Evolutionary conservation across 495 filamentous ascomycete genomes (phyloP).

Genomic region (Neurospora tetraspora): DNA sequence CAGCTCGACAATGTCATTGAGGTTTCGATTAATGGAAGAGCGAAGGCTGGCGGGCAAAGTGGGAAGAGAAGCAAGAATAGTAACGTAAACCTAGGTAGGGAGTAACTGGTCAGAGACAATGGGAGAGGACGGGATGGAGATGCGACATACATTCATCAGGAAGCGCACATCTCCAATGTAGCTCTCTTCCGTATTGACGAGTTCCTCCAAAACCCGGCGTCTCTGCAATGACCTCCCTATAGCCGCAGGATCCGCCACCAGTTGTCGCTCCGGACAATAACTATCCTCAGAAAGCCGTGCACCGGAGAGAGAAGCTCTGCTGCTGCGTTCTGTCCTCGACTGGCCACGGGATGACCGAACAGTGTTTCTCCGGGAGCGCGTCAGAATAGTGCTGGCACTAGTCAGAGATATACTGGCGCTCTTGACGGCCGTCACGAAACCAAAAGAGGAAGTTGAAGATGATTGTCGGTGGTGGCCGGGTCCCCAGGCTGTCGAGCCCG

Average conservation of each 20-base stretch:
- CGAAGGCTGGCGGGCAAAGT: conserved; percentile 44
- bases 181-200: conserved; percentile 75
- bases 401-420: conserved; percentile 65
- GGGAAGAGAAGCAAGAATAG: conserved; percentile 51
- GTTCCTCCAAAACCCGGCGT: conserved; percentile 68
- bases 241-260: conserved; percentile 58
- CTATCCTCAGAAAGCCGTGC: conserved; percentile 60
- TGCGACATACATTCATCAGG: conserved; percentile 60
- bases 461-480: conserved; percentile 41
- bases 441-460: conserved; percentile 62
- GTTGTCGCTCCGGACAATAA: conserved; percentile 38
- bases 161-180: conserved; percentile 83
- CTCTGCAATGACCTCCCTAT: conserved; percentile 61
- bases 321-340: conserved; percentile 52
- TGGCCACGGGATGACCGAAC: conserved; percentile 42
- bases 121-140: background rate
- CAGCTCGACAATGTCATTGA: conserved; percentile 59
- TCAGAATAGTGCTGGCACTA: conserved; percentile 50
- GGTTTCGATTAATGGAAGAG: conserved; percentile 53
- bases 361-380: conserved; percentile 45
- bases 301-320: conserved; percentile 48
- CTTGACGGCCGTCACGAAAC: conserved; percentile 63
- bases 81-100: conserved; percentile 53
- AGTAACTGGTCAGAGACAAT: conserved; percentile 4
- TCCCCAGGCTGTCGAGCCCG: conserved; percentile 12